Evolutionary conservation across 176 grass and related monocot genomes (phyloP).

Genomic region (Oryza punctata): DNA sequence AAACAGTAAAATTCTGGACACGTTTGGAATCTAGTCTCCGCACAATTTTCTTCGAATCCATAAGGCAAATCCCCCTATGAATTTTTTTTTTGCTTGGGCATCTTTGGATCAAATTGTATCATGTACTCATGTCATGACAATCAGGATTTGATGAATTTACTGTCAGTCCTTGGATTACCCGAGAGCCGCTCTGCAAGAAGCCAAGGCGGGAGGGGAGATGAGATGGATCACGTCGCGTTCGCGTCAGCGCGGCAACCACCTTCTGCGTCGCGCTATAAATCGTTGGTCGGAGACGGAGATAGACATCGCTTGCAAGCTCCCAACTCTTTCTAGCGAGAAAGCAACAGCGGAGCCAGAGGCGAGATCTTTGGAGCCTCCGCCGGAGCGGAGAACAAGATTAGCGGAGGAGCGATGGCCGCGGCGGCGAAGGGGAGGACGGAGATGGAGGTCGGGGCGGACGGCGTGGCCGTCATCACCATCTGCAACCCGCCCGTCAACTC

Average conservation of each 20-base stretch:
- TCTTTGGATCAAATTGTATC: neutral
- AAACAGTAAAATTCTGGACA: too few relatives aligned
- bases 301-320: slow-evolving; percentile 28
- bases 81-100: neutral
- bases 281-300: neutral
- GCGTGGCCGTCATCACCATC: slow-evolving; percentile 91
- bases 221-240: neutral
- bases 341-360: slow-evolving; percentile 3
- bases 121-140: too few relatives aligned
- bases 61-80: neutral
- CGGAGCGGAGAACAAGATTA: neutral
- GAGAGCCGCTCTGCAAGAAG: too few relatives aligned
- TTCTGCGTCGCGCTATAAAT: neutral
- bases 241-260: neutral
- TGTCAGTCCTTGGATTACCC: neutral
- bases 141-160: too few relatives aligned
- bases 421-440: slow-evolving; percentile 62
- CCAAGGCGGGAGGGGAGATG: neutral
- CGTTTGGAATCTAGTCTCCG: too few relatives aligned
- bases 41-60: too few relatives aligned
- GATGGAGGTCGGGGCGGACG: slow-evolving; percentile 79
- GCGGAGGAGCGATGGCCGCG: slow-evolving; percentile 43
- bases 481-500: slow-evolving; percentile 84
- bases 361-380: slow-evolving; percentile 27
- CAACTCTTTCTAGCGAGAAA: slow-evolving; percentile 26